phyloP scores from a whole-genome alignment of 371 early-diverging fungal species.

The Mortierella sp. region DNA sequence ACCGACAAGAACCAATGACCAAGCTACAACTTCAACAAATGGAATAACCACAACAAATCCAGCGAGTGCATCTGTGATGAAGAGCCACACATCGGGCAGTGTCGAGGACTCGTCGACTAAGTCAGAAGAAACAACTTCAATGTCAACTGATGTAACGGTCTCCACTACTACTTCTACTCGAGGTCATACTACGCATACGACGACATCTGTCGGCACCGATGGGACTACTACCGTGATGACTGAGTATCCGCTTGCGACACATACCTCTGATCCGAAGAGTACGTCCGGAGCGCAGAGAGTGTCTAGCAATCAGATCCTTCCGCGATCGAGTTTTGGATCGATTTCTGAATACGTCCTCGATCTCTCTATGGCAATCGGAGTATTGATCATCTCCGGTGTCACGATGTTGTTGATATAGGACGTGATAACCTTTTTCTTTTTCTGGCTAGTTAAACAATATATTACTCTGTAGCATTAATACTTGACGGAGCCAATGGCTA shows the following conservation, averaged over 20 bases:
- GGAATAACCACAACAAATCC: neutral
- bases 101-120: neutral
- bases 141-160: constrained; percentile 23
- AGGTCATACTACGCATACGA: constrained; percentile 24
- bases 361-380: constrained; percentile 2
- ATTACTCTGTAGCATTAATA: no score
- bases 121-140: constrained; percentile 5
- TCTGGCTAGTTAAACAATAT: no score
- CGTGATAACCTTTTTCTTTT: no score
- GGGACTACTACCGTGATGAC: constrained; percentile 43
- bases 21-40: neutral
- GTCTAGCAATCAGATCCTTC: neutral
- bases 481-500: no score
- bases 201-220: constrained; percentile 36
- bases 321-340: no score
- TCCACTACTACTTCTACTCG: constrained; percentile 41
- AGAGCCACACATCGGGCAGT: neutral
- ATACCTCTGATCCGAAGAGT: neutral
- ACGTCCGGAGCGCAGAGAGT: constrained; percentile 24
- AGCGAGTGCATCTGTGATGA: neutral
- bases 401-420: constrained; percentile 4
- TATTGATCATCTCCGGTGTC: constrained; percentile 10
- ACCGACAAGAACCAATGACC: neutral
- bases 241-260: constrained; percentile 40
- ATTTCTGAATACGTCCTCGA: constrained; percentile 2